phyloP scores from a whole-genome alignment of 768 basidiomycete species.

The Russula emetica region DNA sequence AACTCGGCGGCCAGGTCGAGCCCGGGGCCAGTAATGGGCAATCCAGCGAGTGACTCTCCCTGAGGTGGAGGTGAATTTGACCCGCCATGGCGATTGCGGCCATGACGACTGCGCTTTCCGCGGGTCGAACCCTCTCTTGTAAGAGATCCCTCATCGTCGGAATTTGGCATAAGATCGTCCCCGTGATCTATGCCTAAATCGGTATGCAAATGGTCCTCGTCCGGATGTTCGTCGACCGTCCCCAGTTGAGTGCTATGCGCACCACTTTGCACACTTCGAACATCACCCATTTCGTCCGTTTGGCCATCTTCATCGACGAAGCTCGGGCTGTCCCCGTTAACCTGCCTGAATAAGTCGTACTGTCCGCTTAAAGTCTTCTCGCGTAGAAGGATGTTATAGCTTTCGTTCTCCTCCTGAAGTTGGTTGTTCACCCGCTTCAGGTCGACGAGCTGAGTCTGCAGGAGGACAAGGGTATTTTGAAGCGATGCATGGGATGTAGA shows the following conservation, averaged over 20 bases:
- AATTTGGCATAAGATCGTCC: conserved; percentile 41
- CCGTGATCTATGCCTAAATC: conserved; percentile 41
- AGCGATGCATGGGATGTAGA: conserved; percentile 81
- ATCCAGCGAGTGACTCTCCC: conserved; percentile 80
- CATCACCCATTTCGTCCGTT: conserved; percentile 31
- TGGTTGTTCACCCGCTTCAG: conserved; percentile 83
- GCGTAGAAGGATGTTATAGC: conserved; percentile 88
- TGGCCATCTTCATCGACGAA: conserved; percentile 28
- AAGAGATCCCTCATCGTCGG: conserved; percentile 33
- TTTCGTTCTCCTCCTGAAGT: conserved; percentile 94
- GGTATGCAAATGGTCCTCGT: conserved; percentile 50
- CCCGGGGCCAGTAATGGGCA: conserved; percentile 85
- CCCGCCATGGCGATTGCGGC: conserved; percentile 49
- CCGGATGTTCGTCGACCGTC: conserved; percentile 36
- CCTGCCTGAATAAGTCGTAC: conserved; percentile 70
- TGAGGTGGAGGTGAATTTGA: conserved; percentile 50
- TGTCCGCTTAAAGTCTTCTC: conserved; percentile 90
- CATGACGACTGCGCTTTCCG: conserved; percentile 40
- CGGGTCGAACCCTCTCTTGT: conserved; percentile 35
- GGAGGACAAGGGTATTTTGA: conserved; percentile 76
- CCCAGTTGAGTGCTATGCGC: conserved; percentile 60
- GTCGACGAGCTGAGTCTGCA: conserved; percentile 82
- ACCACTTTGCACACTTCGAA: conserved; percentile 48
- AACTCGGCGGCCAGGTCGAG: conserved; percentile 89
- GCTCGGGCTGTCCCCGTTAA: conserved; percentile 42